Evolutionary conservation across 495 filamentous ascomycete genomes (phyloP).

Genomic region (Podospora conica): DNA sequence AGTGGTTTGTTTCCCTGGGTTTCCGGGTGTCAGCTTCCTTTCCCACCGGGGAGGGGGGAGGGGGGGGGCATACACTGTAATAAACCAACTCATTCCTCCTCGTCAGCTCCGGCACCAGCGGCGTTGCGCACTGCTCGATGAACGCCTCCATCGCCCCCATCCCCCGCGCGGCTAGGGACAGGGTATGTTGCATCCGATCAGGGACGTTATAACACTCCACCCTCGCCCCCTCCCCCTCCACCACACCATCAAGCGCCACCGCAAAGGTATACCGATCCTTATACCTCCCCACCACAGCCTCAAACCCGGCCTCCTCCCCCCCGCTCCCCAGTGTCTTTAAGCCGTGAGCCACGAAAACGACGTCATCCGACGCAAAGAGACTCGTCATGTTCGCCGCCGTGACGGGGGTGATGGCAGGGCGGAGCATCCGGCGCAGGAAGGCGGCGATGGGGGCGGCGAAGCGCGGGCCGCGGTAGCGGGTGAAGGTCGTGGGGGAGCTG

Average conservation of each 20-base stretch:
- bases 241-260: conserved; percentile 14
- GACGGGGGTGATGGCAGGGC: conserved; percentile 31
- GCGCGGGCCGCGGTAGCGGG: conserved; percentile 38
- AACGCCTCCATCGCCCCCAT: conserved; percentile 32
- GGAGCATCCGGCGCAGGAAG: conserved; percentile 34
- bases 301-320: conserved; percentile 1
- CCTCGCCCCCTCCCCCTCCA: conserved; percentile 12
- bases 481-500: conserved; percentile 21
- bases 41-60: too few relatives aligned
- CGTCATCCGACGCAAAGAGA: conserved; percentile 36
- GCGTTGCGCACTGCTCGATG: conserved; percentile 28
- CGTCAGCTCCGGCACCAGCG: conserved; percentile 41
- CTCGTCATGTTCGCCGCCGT: conserved; percentile 19
- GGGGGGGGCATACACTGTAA: too few relatives aligned
- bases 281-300: conserved; percentile 28
- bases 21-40: too few relatives aligned
- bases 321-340: too few relatives aligned
- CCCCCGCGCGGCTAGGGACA: conserved; percentile 22
- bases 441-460: conserved; percentile 32
- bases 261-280: conserved; percentile 40
- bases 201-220: conserved; percentile 38
- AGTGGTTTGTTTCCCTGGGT: too few relatives aligned
- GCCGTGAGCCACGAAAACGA: conserved; percentile 34
- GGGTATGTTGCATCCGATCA: conserved; percentile 29
- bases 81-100: conserved; percentile 39